phyloP scores from a whole-genome alignment of 176 grass and related monocot genomes.

The Cocos nucifera region DNA sequence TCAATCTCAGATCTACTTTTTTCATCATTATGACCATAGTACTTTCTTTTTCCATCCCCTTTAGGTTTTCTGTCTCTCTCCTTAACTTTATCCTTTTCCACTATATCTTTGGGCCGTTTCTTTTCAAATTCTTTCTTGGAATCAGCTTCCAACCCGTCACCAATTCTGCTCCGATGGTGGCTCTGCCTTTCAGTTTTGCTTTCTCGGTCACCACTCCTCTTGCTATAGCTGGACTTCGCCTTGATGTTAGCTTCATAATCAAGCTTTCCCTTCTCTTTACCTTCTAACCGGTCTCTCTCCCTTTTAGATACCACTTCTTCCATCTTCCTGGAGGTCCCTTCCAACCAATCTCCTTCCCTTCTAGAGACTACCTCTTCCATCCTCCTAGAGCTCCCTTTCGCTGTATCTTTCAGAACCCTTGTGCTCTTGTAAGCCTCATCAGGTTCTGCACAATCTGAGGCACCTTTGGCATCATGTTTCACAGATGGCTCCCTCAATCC shows the following conservation, averaged over 20 bases:
- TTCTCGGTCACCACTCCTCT: conserved; percentile 22
- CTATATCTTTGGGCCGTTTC: conserved; percentile 32
- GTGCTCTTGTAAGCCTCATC: conserved; percentile 22
- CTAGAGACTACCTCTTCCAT: conserved; percentile 18
- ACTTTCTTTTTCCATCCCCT: conserved; percentile 9
- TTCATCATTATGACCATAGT: conserved; percentile 11
- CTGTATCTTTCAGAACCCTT: conserved; percentile 27
- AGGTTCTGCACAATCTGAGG: not conserved
- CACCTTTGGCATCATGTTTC: conserved; percentile 10
- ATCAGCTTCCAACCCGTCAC: conserved; percentile 26
- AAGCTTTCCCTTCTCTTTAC: conserved; percentile 23
- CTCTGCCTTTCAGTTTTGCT: conserved; percentile 31
- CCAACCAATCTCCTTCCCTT: conserved; percentile 16
- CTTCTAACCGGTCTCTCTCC: conserved; percentile 11
- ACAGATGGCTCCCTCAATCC: conserved; percentile 7
- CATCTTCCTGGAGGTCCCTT: not conserved
- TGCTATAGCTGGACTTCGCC: conserved; percentile 26
- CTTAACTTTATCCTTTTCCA: conserved; percentile 26
- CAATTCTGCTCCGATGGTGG: conserved; percentile 31
- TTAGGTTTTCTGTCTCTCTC: conserved; percentile 36
- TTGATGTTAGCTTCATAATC: conserved; percentile 1
- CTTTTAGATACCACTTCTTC: conserved; percentile 16
- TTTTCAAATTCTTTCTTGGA: conserved; percentile 39
- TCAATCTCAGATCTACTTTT: conserved; percentile 36
- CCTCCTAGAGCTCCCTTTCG: conserved; percentile 25